phyloP scores from a whole-genome alignment of 2,329 filamentous ascomycete genomes.

The Diaporthe vaccinii region DNA sequence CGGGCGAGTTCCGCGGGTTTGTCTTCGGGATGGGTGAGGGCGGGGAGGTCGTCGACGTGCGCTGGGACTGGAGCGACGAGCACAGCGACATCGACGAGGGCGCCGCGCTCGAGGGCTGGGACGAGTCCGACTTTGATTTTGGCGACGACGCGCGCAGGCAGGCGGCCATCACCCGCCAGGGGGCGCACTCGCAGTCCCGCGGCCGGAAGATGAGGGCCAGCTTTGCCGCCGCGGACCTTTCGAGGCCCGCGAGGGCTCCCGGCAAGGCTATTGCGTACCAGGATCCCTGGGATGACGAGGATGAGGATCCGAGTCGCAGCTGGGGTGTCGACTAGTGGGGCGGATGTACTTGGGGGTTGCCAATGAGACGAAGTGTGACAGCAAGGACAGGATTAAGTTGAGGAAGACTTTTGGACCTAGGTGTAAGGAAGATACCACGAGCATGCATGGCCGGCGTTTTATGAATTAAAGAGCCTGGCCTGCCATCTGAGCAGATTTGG shows the following conservation, averaged over 20 bases:
- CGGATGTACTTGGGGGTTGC: background rate
- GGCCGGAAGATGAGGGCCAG: conserved; percentile 32
- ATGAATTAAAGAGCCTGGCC: background rate
- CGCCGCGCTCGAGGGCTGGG: conserved; percentile 55
- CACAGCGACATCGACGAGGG: conserved; percentile 64
- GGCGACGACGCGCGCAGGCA: conserved; percentile 26
- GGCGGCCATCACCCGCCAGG: background rate
- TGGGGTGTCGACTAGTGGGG: conserved; percentile 52
- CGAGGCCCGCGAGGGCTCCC: conserved; percentile 35
- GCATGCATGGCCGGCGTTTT: conserved; percentile 22
- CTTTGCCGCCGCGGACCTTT: conserved; percentile 40
- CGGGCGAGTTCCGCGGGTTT: conserved; percentile 73
- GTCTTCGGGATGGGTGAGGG: conserved; percentile 67
- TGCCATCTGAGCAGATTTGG: background rate
- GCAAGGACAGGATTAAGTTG: rapidly evolving
- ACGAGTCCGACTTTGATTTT: conserved; percentile 66
- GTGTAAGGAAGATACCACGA: conserved; percentile 6
- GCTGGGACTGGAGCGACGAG: conserved; percentile 69
- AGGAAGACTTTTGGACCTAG: background rate
- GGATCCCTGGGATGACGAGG: conserved; percentile 42
- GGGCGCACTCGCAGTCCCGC: background rate
- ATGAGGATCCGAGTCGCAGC: conserved; percentile 47
- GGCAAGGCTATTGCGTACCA: conserved; percentile 36
- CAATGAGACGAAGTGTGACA: background rate
- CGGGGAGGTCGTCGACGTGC: conserved; percentile 68